phyloP scores from a whole-genome alignment of 192 early-diverging fungal species.

The Allomyces macrogynus region DNA sequence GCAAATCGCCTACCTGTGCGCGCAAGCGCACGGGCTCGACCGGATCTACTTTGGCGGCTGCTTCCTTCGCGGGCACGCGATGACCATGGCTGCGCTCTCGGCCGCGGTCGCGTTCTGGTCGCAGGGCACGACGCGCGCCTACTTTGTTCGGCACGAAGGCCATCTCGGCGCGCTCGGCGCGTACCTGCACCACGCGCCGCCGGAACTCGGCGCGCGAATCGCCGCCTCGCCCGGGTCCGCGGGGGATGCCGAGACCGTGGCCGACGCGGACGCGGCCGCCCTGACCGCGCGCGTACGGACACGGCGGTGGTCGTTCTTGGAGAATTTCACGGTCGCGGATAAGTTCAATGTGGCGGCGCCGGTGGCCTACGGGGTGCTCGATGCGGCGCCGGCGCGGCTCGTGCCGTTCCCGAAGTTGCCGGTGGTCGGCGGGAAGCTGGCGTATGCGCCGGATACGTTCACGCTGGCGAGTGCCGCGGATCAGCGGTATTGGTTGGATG shows the following conservation, averaged over 20 bases:
- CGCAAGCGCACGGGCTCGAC: slow-evolving; percentile 66
- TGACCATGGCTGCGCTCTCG: slow-evolving; percentile 91
- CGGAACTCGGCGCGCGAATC: no score
- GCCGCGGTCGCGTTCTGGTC: slow-evolving; percentile 97
- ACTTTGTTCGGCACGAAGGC: slow-evolving; percentile 93
- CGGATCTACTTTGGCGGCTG: slow-evolving; percentile 94
- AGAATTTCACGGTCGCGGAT: slow-evolving; percentile 54
- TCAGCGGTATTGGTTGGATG: slow-evolving; percentile 55
- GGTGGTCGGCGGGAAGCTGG: slow-evolving; percentile 5
- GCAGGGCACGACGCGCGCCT: slow-evolving; percentile 75
- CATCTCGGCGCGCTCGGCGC: slow-evolving; percentile 90
- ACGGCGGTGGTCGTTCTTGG: slow-evolving; percentile 40
- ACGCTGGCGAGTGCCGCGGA: slow-evolving; percentile 29
- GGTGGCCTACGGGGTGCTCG: slow-evolving; percentile 44
- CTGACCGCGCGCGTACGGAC: neutral
- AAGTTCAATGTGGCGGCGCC: slow-evolving; percentile 28
- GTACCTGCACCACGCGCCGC: no score
- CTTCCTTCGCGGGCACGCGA: slow-evolving; percentile 88
- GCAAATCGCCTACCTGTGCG: slow-evolving; percentile 93
- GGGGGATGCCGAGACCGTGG: no score
- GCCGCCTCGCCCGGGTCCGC: no score
- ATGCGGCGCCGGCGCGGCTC: slow-evolving; percentile 27
- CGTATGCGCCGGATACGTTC: slow-evolving; percentile 50
- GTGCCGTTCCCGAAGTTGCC: slow-evolving; percentile 38
- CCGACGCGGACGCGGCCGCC: no score